Conservation (phyloP, 1,284 basidiomycete genomes). For the Sporisorium reilianum region DNA sequence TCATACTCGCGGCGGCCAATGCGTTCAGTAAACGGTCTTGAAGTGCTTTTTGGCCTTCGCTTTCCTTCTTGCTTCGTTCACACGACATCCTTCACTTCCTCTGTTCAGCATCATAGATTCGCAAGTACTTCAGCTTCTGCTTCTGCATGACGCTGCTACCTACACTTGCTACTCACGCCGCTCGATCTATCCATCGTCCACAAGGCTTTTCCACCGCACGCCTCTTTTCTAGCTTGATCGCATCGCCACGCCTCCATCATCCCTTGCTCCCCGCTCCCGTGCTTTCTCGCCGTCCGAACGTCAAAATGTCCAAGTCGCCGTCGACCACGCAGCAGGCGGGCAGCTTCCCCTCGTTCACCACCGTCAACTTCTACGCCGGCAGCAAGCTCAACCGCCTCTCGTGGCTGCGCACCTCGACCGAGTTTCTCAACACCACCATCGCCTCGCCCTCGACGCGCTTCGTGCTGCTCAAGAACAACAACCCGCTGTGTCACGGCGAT, state of each 20-base stretch:
- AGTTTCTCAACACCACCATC: constrained; percentile 68
- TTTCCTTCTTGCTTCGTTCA: not conserved
- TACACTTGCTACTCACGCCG: constrained; percentile 5
- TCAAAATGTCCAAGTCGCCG: too few relatives aligned
- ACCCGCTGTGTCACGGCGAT: constrained; percentile 63
- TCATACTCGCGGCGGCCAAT: not conserved
- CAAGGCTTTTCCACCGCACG: not conserved
- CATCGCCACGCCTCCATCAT: not conserved
- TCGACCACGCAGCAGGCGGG: constrained; percentile 11
- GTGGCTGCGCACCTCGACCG: constrained; percentile 64
- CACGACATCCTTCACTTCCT: constrained; percentile 2
- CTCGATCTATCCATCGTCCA: constrained; percentile 29
- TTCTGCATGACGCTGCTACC: constrained; percentile 19
- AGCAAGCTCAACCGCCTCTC: constrained; percentile 64
- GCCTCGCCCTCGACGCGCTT: constrained; percentile 62
- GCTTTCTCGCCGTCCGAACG: not conserved
- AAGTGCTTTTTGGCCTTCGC: not conserved
- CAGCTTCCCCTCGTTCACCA: constrained; percentile 37
- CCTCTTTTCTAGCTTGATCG: not conserved
- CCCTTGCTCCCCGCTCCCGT: too few relatives aligned
- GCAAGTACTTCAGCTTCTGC: not conserved
- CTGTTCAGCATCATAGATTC: not conserved
- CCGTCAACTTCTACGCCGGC: constrained; percentile 66
- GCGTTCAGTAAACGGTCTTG: not conserved
- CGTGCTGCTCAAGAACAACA: constrained; percentile 64